Conservation (phyloP, 306 rosid species). For the Prunus armeniaca region DNA sequence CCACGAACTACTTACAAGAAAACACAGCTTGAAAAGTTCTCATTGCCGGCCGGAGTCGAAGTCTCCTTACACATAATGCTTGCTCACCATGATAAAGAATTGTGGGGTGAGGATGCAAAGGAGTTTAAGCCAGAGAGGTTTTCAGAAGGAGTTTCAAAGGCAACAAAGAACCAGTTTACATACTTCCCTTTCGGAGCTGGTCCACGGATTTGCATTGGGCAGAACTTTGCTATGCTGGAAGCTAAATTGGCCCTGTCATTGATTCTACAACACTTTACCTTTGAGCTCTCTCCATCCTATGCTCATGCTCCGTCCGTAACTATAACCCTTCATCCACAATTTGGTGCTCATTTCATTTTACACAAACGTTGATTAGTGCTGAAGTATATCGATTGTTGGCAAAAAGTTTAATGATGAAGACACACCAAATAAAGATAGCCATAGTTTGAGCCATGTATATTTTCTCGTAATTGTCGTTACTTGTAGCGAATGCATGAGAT, state of each 20-base stretch:
- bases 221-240: conserved; percentile 40
- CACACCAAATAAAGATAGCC: too few species aligned
- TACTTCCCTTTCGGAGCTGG: conserved; percentile 62
- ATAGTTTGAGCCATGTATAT: too few species aligned
- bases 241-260: conserved; percentile 41
- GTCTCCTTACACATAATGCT: conserved; percentile 24
- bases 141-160: conserved; percentile 45
- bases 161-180: conserved; percentile 32
- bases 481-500: too few species aligned
- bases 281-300: conserved; percentile 43
- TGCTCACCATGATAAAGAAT: conserved; percentile 40
- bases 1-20: conserved; percentile 1
- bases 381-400: neutral
- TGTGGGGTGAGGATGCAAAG: conserved; percentile 54
- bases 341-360: conserved; percentile 33
- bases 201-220: conserved; percentile 61
- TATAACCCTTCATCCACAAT: conserved; percentile 29
- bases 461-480: too few species aligned
- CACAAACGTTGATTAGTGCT: neutral
- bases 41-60: conserved; percentile 37
- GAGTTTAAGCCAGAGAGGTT: conserved; percentile 65
- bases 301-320: conserved; percentile 1
- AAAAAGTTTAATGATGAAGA: neutral
- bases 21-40: conserved; percentile 33
- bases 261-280: conserved; percentile 40